These are phyloP conservation scores for Castanea crenata DNA, from an alignment of 306 rosid species.

Conservation along the genomic window DNA sequence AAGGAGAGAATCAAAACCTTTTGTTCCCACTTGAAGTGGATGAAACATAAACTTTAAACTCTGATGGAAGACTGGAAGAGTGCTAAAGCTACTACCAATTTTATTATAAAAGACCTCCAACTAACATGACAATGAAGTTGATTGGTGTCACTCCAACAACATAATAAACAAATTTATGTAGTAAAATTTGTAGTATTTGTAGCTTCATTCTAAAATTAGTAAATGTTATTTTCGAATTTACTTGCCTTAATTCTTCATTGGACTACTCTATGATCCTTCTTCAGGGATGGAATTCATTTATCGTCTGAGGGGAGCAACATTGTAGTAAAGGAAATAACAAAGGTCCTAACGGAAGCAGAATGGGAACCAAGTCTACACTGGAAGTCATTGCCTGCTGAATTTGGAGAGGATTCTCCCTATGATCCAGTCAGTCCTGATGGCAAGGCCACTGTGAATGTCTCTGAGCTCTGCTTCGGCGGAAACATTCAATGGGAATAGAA, in stretches of 20 bases:
- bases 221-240: background rate
- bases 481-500: background rate
- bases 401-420: slow-evolving; percentile 45
- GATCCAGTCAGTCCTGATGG: slow-evolving; percentile 32
- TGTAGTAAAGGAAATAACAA: slow-evolving; percentile 59
- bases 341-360: slow-evolving; percentile 49
- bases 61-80: too few relatives aligned
- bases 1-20: background rate
- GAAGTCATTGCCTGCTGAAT: slow-evolving; percentile 52
- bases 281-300: slow-evolving; percentile 81
- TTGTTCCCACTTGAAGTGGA: background rate
- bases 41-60: background rate
- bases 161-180: too few relatives aligned
- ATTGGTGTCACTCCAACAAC: too few relatives aligned
- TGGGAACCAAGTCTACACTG: slow-evolving; percentile 68
- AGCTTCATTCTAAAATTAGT: too few relatives aligned
- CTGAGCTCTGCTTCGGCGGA: background rate
- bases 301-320: slow-evolving; percentile 60
- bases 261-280: slow-evolving; percentile 6
- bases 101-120: too few relatives aligned
- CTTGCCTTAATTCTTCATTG: background rate
- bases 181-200: too few relatives aligned
- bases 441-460: slow-evolving; percentile 17
- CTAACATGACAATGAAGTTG: too few relatives aligned
- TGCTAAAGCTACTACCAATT: too few relatives aligned